Evolutionary conservation across 192 early-diverging fungal species (phyloP).

Genomic region (Martensiomyces pterosporus): DNA sequence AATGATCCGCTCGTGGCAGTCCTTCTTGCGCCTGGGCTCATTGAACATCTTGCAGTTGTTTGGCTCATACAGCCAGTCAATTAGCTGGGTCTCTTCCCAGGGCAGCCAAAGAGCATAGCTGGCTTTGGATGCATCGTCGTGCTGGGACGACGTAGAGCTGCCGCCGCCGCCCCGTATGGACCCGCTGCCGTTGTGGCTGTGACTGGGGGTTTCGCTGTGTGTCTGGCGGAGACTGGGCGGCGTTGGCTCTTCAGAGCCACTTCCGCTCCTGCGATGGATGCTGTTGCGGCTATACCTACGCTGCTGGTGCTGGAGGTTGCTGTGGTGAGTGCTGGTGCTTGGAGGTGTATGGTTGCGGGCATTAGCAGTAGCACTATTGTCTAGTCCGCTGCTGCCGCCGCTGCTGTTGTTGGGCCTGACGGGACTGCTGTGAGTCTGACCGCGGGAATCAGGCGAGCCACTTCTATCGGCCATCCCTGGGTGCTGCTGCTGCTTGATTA

Average conservation of each 20-base stretch:
- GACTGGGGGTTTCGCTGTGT: too few species aligned
- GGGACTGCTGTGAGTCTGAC: too few species aligned
- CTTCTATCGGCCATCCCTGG: too few species aligned
- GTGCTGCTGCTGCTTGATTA: too few species aligned
- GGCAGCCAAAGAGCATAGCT: slow-evolving; percentile 42
- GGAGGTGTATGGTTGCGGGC: slow-evolving; percentile 13
- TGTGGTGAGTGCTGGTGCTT: slow-evolving; percentile 8
- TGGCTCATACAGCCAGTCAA: slow-evolving; percentile 46
- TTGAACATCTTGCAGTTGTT: slow-evolving; percentile 45
- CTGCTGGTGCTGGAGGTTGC: too few species aligned
- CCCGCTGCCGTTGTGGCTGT: slow-evolving; percentile 8
- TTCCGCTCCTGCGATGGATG: too few species aligned
- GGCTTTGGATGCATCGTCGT: slow-evolving; percentile 16
- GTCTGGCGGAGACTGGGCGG: slow-evolving; percentile 33
- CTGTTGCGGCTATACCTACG: slow-evolving; percentile 5
- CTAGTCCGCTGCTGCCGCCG: too few species aligned
- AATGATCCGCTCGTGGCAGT: slow-evolving; percentile 48
- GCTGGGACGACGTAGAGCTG: neutral
- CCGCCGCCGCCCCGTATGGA: slow-evolving; percentile 2
- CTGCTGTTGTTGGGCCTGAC: too few species aligned
- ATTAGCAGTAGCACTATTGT: too few species aligned
- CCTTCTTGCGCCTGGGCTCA: slow-evolving; percentile 46
- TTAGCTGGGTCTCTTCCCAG: slow-evolving; percentile 41
- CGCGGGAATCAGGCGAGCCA: too few species aligned
- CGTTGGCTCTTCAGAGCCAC: slow-evolving; percentile 12